A percentile compares a stretch with the other conserved stretches of the same genome.
Evolutionary conservation across 208 protist species (phyloP).

Genomic region (Leishmania amazonensis): DNA sequence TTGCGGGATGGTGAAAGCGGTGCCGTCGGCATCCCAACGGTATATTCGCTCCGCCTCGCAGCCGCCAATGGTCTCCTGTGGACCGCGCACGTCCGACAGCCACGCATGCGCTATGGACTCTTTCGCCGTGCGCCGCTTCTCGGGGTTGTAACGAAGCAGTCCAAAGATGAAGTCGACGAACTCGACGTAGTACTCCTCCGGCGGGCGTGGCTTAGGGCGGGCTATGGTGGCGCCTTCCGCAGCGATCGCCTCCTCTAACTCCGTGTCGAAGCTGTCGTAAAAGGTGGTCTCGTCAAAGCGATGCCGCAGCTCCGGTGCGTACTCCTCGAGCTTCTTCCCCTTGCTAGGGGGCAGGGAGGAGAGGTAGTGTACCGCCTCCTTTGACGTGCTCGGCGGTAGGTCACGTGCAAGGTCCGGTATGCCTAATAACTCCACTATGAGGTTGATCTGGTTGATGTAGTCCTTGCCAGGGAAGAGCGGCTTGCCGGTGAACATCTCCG

Average conservation of each 20-base stretch:
- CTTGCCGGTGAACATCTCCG: slow-evolving; percentile 92
- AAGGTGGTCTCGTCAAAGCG: slow-evolving; percentile 56
- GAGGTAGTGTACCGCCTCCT: slow-evolving; percentile 78
- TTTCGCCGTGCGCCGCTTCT: slow-evolving; percentile 92
- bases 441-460: slow-evolving; percentile 89
- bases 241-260: slow-evolving; percentile 21
- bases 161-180: slow-evolving; percentile 89
- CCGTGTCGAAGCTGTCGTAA: slow-evolving; percentile 49
- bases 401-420: slow-evolving; percentile 74
- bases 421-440: slow-evolving; percentile 79
- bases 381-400: slow-evolving; percentile 58
- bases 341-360: slow-evolving; percentile 46
- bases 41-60: slow-evolving; percentile 49
- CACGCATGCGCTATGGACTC: slow-evolving; percentile 90
- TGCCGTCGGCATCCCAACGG: slow-evolving; percentile 52
- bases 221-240: slow-evolving; percentile 13
- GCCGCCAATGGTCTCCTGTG: slow-evolving; percentile 42
- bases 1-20: slow-evolving; percentile 38
- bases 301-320: slow-evolving; percentile 45
- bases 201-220: slow-evolving; percentile 8
- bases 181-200: slow-evolving; percentile 49
- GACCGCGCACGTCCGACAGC: slow-evolving; percentile 55
- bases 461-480: slow-evolving; percentile 85
- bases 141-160: slow-evolving; percentile 94
- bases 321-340: slow-evolving; percentile 55